phyloP scores from a whole-genome alignment of 176 grass and related monocot genomes.

The Aegilops tauschii region DNA sequence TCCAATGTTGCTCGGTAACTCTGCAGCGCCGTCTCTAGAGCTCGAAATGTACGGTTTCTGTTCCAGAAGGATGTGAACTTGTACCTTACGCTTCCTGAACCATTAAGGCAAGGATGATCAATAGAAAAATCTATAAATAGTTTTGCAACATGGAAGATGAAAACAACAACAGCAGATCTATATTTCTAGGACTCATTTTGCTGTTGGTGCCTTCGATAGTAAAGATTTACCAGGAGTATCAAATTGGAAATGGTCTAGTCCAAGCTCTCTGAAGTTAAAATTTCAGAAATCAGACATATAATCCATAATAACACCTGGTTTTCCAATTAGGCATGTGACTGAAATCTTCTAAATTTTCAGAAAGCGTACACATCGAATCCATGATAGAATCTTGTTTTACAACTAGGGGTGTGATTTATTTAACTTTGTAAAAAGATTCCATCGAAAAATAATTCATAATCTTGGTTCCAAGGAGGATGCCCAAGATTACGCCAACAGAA shows the following conservation, averaged over 20 bases:
- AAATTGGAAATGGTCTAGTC: conserved; percentile 11
- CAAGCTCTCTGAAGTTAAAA: neutral
- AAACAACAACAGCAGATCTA: neutral
- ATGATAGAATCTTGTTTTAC: conserved; percentile 6
- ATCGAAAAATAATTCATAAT: conserved; percentile 40
- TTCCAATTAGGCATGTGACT: conserved; percentile 14
- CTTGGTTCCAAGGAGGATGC: conserved; percentile 42
- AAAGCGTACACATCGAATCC: neutral
- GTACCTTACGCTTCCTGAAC: conserved; percentile 81
- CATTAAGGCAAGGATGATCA: conserved; percentile 5
- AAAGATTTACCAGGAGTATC: conserved; percentile 12
- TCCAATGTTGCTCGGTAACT: conserved; percentile 60
- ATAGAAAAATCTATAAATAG: conserved; percentile 24
- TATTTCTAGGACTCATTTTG: conserved; percentile 1
- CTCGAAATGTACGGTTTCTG: conserved; percentile 69
- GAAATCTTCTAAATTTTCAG: neutral
- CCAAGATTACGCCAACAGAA: conserved; percentile 23
- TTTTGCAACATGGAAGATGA: conserved; percentile 30
- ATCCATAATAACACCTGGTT: conserved; percentile 1
- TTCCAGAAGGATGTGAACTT: conserved; percentile 98
- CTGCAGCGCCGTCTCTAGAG: conserved; percentile 49
- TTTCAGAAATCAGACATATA: neutral
- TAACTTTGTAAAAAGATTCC: conserved; percentile 5
- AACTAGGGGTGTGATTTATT: neutral
- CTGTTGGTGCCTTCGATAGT: neutral